Conservation (phyloP, 768 basidiomycete genomes). For the Psilocybe cyanescens region DNA sequence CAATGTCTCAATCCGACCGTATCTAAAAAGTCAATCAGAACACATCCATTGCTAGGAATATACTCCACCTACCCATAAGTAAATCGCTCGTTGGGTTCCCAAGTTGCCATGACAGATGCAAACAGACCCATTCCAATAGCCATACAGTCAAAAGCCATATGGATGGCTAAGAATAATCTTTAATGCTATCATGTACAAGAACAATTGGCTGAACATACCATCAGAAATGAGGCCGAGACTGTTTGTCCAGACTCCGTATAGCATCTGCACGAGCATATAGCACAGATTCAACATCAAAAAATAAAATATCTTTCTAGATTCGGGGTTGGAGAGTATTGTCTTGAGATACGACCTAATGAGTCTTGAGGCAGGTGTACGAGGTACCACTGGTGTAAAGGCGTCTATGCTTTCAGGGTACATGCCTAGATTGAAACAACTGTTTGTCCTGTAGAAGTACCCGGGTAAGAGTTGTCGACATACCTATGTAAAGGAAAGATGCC, state of each 20-base stretch:
- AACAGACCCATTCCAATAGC: constrained; percentile 95
- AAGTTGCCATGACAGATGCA: constrained; percentile 97
- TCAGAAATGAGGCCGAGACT: constrained; percentile 96
- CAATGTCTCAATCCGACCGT: constrained; percentile 94
- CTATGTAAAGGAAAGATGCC: constrained; percentile 63
- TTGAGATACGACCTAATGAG: constrained; percentile 77
- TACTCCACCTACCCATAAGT: constrained; percentile 80
- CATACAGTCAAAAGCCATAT: constrained; percentile 99
- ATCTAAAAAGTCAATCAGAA: constrained; percentile 48
- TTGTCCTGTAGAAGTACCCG: background rate
- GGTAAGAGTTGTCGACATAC: constrained; percentile 35
- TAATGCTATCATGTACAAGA: constrained; percentile 4
- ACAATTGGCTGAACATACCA: constrained; percentile 50
- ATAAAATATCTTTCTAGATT: constrained; percentile 95
- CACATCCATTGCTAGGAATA: background rate
- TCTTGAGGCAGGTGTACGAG: constrained; percentile 57
- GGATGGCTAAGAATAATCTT: constrained; percentile 69
- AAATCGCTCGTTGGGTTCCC: constrained; percentile 93
- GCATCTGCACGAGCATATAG: constrained; percentile 97
- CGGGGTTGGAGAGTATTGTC: constrained; percentile 87
- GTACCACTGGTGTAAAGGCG: constrained; percentile 37
- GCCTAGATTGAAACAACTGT: constrained; percentile 35
- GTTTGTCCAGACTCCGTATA: constrained; percentile 98
- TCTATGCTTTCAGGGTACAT: constrained; percentile 55
- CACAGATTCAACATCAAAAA: constrained; percentile 93